Evolutionary conservation across 805 yeast genomes (phyloP).

Genomic region (Wickerhamomyces canadensis): DNA sequence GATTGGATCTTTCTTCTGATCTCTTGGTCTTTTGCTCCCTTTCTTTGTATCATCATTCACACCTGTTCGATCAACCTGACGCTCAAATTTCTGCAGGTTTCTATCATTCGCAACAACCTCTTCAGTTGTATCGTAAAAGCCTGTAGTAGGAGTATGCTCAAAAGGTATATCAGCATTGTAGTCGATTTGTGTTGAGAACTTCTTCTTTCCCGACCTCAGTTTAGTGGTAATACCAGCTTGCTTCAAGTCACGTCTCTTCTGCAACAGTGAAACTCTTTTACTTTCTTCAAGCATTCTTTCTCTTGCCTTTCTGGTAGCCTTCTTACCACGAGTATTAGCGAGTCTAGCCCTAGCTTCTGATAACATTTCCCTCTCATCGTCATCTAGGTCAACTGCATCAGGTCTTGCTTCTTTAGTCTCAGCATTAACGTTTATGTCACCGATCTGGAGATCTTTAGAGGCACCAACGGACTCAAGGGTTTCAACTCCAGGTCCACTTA

Average conservation of each 20-base stretch:
- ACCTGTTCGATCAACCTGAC: conserved; percentile 39
- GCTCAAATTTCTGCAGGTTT: conserved; percentile 38
- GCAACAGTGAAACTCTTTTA: conserved; percentile 66
- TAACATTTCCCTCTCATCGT: conserved; percentile 86
- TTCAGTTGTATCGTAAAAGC: conserved; percentile 61
- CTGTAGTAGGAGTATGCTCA: conserved; percentile 62
- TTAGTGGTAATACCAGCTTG: conserved; percentile 64
- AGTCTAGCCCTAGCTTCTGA: conserved; percentile 92
- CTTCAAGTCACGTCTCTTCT: conserved; percentile 75
- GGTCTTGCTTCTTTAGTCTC: conserved; percentile 81
- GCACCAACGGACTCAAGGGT: conserved; percentile 34
- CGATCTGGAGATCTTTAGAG: conserved; percentile 31
- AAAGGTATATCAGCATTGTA: conserved; percentile 80
- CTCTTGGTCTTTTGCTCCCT: conserved; percentile 26
- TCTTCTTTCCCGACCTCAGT: conserved; percentile 46
- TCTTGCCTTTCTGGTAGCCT: conserved; percentile 84
- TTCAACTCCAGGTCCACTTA: conserved; percentile 50
- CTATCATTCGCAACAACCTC: conserved; percentile 42
- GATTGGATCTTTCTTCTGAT: conserved; percentile 19
- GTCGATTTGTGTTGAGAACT: conserved; percentile 60
- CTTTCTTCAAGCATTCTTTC: conserved; percentile 81
- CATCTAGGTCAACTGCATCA: conserved; percentile 73
- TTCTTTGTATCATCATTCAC: conserved; percentile 30
- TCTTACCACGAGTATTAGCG: conserved; percentile 90
- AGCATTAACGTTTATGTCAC: conserved; percentile 62